phyloP scores from a whole-genome alignment of 73 alveolate species.

The Halteria grandinella region DNA sequence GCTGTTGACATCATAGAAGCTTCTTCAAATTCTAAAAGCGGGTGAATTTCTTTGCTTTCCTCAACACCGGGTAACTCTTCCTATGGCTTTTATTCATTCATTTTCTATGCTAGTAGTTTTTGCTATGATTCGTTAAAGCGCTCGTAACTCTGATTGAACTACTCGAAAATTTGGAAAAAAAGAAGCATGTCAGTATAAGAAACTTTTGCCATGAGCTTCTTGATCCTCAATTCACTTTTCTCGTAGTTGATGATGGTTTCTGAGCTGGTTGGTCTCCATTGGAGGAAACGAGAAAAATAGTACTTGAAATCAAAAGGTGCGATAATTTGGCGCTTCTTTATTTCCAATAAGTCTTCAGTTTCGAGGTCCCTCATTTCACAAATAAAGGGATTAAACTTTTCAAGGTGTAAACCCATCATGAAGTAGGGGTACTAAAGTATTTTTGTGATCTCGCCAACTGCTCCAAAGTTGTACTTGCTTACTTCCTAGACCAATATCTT shows the following conservation, averaged over 20 bases:
- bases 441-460: no score
- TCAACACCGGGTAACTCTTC: no score
- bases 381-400: conserved; percentile 15
- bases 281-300: conserved; percentile 18
- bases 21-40: no score
- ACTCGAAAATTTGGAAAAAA: not conserved
- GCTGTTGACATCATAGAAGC: no score
- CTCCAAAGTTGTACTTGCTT: no score
- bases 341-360: conserved; percentile 12
- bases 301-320: conserved; percentile 22
- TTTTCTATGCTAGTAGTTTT: no score
- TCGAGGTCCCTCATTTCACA: conserved; percentile 34
- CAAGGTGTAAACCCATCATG: conserved; percentile 39
- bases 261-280: not conserved
- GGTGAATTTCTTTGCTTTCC: no score
- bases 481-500: no score
- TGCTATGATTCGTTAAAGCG: not conserved
- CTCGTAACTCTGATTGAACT: conserved; percentile 9
- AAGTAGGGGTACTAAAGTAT: no score
- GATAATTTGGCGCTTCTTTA: conserved; percentile 18
- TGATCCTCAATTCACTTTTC: conserved; percentile 32
- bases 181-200: conserved; percentile 15
- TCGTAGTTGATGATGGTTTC: not conserved
- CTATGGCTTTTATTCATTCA: no score
- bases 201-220: conserved; percentile 30